phyloP scores from a whole-genome alignment of 805 yeast genomes.

The Nakazawaea anatomiae region DNA sequence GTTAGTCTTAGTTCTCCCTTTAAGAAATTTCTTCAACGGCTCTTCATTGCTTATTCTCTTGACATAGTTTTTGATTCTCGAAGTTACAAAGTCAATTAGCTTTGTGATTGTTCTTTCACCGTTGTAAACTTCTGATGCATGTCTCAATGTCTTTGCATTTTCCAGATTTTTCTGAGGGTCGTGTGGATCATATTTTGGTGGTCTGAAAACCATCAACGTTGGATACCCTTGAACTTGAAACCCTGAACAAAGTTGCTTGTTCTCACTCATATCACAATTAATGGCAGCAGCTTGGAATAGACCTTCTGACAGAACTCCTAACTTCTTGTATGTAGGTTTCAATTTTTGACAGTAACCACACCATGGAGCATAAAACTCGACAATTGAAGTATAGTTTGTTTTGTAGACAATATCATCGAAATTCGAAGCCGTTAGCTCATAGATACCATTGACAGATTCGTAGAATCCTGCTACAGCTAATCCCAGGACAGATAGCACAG shows the following conservation, averaged over 20 bases:
- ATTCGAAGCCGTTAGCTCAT: constrained; percentile 49
- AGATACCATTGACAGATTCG: constrained; percentile 35
- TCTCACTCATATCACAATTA: constrained; percentile 70
- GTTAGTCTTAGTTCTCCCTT: constrained; percentile 11
- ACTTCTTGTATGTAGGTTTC: constrained; percentile 56
- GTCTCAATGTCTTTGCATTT: constrained; percentile 19
- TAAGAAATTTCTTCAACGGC: constrained; percentile 24
- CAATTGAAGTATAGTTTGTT: constrained; percentile 74
- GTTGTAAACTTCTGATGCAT: constrained; percentile 49
- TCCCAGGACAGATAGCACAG: neutral
- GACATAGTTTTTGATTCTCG: constrained; percentile 62
- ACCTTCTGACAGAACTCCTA: constrained; percentile 53
- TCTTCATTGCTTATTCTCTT: constrained; percentile 36
- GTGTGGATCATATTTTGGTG: constrained; percentile 49
- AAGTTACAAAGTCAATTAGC: constrained; percentile 46
- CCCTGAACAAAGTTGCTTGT: constrained; percentile 63
- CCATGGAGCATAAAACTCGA: constrained; percentile 96
- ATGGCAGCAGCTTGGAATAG: constrained; percentile 71
- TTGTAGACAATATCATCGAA: constrained; percentile 62
- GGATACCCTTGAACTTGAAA: constrained; percentile 77
- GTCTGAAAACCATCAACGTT: constrained; percentile 74
- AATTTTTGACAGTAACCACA: constrained; percentile 88
- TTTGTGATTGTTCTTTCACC: constrained; percentile 57
- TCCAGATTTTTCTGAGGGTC: constrained; percentile 14
- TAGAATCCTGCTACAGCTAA: constrained; percentile 27